A percentile compares a stretch with the other conserved stretches of the same genome.
Evolutionary conservation across 352 stramenopile species (phyloP).

Genomic region (Aphanomyces euteiches): DNA sequence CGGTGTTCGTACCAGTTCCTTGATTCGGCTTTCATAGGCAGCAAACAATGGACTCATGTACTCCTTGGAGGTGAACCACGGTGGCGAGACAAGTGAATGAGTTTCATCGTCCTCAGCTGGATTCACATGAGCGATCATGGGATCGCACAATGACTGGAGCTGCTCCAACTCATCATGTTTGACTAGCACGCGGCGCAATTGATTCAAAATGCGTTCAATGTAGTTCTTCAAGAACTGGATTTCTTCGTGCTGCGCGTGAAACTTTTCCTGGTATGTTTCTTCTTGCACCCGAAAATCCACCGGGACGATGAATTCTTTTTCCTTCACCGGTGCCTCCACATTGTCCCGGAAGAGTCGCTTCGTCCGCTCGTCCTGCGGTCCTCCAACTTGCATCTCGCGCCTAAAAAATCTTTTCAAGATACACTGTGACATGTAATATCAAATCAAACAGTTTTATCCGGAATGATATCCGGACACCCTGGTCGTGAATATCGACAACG

Average conservation of each 20-base stretch:
- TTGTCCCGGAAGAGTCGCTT: conserved; percentile 3
- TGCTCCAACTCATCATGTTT: conserved; percentile 70
- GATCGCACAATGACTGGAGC: conserved; percentile 55
- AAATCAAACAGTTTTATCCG: not conserved
- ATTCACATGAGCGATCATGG: conserved; percentile 20
- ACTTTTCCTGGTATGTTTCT: conserved; percentile 22
- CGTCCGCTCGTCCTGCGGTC: conserved; percentile 21
- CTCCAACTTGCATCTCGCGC: conserved; percentile 17
- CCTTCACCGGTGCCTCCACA: conserved; percentile 1
- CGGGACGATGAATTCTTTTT: conserved; percentile 18
- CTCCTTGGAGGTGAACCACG: conserved; percentile 67
- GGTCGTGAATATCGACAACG: not conserved
- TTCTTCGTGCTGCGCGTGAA: conserved; percentile 39
- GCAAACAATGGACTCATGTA: conserved; percentile 70
- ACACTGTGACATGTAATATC: not conserved
- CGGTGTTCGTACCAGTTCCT: conserved; percentile 47
- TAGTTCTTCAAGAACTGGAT: conserved; percentile 64
- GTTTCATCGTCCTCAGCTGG: conserved; percentile 31
- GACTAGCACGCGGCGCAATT: conserved; percentile 52
- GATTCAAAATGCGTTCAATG: conserved; percentile 58
- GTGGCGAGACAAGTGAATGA: conserved; percentile 36
- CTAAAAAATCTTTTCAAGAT: conserved; percentile 7
- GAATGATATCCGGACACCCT: not conserved
- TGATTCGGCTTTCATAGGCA: conserved; percentile 74
- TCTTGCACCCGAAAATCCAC: conserved; percentile 24